Percentiles rank a stretch among this genome's conserved stretches.
These are phyloP conservation scores for Malus hybrid DNA, from an alignment of 331 rosid species.

Conservation along the genomic window DNA sequence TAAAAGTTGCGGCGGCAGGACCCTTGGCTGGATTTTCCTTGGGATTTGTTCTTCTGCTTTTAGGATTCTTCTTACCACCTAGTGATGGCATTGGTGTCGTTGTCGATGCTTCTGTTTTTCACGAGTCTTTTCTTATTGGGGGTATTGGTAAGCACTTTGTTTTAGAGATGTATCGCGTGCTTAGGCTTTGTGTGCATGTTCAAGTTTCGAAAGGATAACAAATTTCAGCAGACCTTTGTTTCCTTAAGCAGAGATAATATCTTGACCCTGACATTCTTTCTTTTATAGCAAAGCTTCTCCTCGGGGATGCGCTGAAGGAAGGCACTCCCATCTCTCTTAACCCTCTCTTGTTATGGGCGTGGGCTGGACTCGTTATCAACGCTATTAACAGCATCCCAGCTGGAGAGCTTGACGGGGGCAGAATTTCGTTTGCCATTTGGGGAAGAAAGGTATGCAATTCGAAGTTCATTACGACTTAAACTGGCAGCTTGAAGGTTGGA, in stretches of 20 bases:
- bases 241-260: no score
- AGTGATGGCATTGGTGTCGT: constrained; percentile 81
- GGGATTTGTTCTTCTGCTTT: constrained; percentile 72
- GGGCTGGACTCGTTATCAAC: constrained; percentile 98
- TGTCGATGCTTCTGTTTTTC: constrained; percentile 87
- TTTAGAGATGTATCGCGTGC: not conserved
- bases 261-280: not conserved
- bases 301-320: constrained; percentile 80
- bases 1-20: constrained; percentile 91
- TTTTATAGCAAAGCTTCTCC: constrained; percentile 73
- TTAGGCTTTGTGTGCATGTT: not conserved
- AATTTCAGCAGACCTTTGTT: no score
- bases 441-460: constrained; percentile 80
- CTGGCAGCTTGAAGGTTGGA: not conserved
- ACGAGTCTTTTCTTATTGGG: constrained; percentile 89
- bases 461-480: not conserved
- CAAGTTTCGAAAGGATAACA: no score
- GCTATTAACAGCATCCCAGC: constrained; percentile 98
- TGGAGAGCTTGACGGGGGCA: constrained; percentile 96
- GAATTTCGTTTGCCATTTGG: constrained; percentile 83
- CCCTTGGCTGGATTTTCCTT: constrained; percentile 86
- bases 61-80: constrained; percentile 89
- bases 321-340: constrained; percentile 84
- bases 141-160: constrained; percentile 67
- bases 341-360: constrained; percentile 97